A percentile compares a stretch with the other conserved stretches of the same genome.
Conservation (phyloP, 1,139 yeast genomes). For the Candida glucosophila region DNA sequence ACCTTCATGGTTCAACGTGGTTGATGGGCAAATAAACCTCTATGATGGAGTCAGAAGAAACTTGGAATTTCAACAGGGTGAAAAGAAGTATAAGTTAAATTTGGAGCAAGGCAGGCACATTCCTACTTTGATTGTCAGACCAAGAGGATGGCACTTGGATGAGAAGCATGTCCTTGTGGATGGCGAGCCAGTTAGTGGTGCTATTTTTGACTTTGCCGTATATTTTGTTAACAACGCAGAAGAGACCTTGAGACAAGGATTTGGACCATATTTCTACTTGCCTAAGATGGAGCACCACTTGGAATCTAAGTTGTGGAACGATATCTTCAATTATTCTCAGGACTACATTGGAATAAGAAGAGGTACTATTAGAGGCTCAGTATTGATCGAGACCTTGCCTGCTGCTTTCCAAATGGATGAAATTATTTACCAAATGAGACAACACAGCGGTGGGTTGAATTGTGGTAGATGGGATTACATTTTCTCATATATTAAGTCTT, state of each 20-base stretch:
- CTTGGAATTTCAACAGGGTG: conserved; percentile 8
- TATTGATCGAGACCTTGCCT: conserved; percentile 21
- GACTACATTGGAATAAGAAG: conserved; percentile 14
- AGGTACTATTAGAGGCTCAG: conserved; percentile 23
- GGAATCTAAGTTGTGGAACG: conserved; percentile 23
- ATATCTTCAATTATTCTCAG: conserved; percentile 19
- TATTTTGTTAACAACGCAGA: conserved; percentile 15
- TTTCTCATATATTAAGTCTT: conserved; percentile 18
- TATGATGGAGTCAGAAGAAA: conserved; percentile 11
- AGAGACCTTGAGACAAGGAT: conserved; percentile 13
- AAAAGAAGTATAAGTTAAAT: conserved; percentile 8
- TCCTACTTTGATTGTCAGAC: conserved; percentile 11
- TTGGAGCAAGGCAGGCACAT: conserved; percentile 5
- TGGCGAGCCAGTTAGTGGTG: conserved; percentile 12
- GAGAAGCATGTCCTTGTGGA: conserved; percentile 11
- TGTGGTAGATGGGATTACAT: conserved; percentile 26
- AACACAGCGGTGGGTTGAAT: conserved; percentile 20
- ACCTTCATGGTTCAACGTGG: conserved; percentile 12
- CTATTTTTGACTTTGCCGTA: conserved; percentile 11
- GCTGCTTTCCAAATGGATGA: conserved; percentile 26
- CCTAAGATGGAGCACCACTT: conserved; percentile 24
- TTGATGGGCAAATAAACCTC: conserved; percentile 12
- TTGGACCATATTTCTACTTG: conserved; percentile 22
- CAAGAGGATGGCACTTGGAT: conserved; percentile 15
- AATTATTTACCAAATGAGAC: conserved; percentile 20